These are phyloP conservation scores for Ceratobasidium sp. DNA, from an alignment of 1,284 basidiomycete species.

Conservation along the genomic window DNA sequence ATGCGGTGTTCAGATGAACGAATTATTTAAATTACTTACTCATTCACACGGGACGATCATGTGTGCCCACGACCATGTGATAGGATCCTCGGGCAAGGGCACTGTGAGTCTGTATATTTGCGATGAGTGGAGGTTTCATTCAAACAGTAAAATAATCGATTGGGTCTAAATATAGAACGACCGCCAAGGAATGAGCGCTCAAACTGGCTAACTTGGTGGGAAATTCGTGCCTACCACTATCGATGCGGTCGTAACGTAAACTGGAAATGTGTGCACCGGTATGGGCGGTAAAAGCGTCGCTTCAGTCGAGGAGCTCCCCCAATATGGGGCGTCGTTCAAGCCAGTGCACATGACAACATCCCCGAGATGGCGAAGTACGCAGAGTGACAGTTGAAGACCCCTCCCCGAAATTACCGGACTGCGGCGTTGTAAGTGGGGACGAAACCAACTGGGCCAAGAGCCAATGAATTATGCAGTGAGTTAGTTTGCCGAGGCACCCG, in stretches of 20 bases:
- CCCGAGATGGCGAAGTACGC: too few relatives aligned
- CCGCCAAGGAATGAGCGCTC: background rate
- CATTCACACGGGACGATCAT: background rate
- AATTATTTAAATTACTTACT: background rate
- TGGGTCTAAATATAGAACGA: background rate
- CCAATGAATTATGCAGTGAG: too few relatives aligned
- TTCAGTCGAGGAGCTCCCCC: too few relatives aligned
- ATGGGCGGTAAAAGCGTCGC: background rate
- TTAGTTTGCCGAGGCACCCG: too few relatives aligned
- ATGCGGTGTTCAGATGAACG: background rate
- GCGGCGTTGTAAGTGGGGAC: too few relatives aligned
- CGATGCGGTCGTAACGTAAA: background rate
- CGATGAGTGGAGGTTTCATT: background rate
- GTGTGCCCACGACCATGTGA: background rate
- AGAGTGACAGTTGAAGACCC: too few relatives aligned
- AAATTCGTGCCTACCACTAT: too few relatives aligned
- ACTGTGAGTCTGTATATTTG: background rate
- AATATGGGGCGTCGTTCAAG: too few relatives aligned
- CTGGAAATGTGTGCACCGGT: background rate
- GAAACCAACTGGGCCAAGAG: too few relatives aligned
- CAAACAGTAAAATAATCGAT: background rate
- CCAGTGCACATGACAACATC: too few relatives aligned
- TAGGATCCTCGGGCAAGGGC: constrained; percentile 9
- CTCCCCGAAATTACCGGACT: too few relatives aligned
- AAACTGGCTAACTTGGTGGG: background rate